Percentiles rank a stretch among this genome's conserved stretches.
phyloP scores from a whole-genome alignment of 352 stramenopile species.

The Phytopythium montanum region DNA sequence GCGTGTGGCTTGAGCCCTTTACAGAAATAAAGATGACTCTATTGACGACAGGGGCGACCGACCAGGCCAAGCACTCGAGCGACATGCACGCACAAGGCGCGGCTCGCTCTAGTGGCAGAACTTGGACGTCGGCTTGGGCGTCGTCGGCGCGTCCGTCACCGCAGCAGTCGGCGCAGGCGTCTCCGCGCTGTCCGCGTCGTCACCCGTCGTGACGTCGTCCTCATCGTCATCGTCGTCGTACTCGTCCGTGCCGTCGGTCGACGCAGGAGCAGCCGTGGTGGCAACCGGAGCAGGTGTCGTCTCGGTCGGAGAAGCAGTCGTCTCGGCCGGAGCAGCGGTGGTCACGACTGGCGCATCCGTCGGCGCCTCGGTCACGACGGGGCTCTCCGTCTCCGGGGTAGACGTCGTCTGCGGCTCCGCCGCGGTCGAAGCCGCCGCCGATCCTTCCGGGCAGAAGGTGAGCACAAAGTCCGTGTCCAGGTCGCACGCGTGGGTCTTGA shows the following conservation, averaged over 20 bases:
- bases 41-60: constrained; percentile 2
- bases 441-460: constrained; percentile 58
- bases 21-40: not conserved
- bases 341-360: constrained; percentile 7
- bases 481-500: constrained; percentile 67
- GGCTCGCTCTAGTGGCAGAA: constrained; percentile 2
- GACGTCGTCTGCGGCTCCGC: constrained; percentile 13
- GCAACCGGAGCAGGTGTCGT: constrained; percentile 16
- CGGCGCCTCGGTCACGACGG: not conserved
- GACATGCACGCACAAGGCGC: not conserved
- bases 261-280: constrained; percentile 15
- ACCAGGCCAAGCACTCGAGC: not conserved
- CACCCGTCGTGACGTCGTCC: constrained; percentile 8
- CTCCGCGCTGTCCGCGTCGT: constrained; percentile 4
- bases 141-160: not conserved
- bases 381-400: constrained; percentile 12
- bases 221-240: constrained; percentile 14
- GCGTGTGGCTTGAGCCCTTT: no score
- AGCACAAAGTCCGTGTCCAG: constrained; percentile 58
- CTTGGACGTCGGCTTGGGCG: constrained; percentile 4
- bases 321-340: not conserved
- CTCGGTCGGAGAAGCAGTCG: not conserved
- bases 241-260: constrained; percentile 12
- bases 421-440: constrained; percentile 13
- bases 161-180: not conserved